phyloP scores from a whole-genome alignment of 768 basidiomycete species.

The Crassisporium funariophilum region DNA sequence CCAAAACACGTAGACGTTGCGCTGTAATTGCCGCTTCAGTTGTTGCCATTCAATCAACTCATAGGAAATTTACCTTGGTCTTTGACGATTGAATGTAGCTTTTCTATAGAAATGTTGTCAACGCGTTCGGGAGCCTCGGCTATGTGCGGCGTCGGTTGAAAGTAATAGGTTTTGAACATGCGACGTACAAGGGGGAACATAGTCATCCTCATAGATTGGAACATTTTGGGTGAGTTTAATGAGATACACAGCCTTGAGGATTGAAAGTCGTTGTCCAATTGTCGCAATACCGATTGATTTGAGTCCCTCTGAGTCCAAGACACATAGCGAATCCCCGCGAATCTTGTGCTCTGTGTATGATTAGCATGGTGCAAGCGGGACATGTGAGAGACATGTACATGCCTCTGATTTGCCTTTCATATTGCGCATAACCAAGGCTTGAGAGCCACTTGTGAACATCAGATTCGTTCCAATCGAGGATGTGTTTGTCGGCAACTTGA shows the following conservation, averaged over 20 bases:
- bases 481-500: constrained; percentile 30
- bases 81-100: constrained; percentile 39
- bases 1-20: constrained; percentile 64
- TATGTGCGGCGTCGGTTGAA: constrained; percentile 1
- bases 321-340: constrained; percentile 82
- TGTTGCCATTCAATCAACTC: constrained; percentile 5
- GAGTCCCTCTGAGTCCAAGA: constrained; percentile 80
- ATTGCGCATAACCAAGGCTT: constrained; percentile 78
- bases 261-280: constrained; percentile 86
- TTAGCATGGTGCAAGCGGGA: background rate
- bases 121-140: constrained; percentile 21
- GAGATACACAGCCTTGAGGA: constrained; percentile 89
- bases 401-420: constrained; percentile 82
- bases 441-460: constrained; percentile 78
- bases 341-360: constrained; percentile 75
- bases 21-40: constrained; percentile 39
- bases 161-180: background rate
- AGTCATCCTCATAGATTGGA: constrained; percentile 79
- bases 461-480: constrained; percentile 68
- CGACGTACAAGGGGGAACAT: constrained; percentile 82
- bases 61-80: constrained; percentile 61
- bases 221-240: constrained; percentile 82
- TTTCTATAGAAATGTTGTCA: constrained; percentile 14
- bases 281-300: constrained; percentile 83
- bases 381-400: constrained; percentile 23